These are phyloP conservation scores for Zangia roseola DNA, from an alignment of 768 basidiomycete species.

Conservation along the genomic window DNA sequence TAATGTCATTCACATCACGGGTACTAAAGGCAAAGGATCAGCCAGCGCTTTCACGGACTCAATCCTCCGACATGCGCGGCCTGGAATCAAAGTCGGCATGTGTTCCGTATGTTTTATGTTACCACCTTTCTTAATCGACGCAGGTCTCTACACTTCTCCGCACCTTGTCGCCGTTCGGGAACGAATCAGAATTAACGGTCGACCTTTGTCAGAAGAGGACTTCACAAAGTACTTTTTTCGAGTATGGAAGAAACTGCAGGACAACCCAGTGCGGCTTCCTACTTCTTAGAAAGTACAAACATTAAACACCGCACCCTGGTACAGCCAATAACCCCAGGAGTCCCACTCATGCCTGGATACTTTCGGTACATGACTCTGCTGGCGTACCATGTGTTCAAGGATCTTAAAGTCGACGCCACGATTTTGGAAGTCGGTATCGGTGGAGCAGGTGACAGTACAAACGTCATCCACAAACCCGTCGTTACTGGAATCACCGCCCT, in stretches of 20 bases:
- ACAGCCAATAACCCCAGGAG: slow-evolving; percentile 51
- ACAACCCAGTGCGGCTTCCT: slow-evolving; percentile 49
- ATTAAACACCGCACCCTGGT: slow-evolving; percentile 4
- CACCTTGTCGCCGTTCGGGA: slow-evolving; percentile 96
- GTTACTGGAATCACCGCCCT: slow-evolving; percentile 88
- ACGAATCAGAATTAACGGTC: slow-evolving; percentile 90
- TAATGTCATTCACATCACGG: slow-evolving; percentile 95
- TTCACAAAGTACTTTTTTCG: slow-evolving; percentile 95
- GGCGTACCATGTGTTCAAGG: slow-evolving; percentile 87
- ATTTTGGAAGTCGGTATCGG: slow-evolving; percentile 97
- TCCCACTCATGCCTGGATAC: slow-evolving; percentile 81
- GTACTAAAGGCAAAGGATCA: slow-evolving; percentile 98
- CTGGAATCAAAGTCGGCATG: slow-evolving; percentile 81
- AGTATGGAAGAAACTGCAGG: slow-evolving; percentile 86
- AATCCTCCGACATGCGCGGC: slow-evolving; percentile 71
- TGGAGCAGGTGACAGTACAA: slow-evolving; percentile 92
- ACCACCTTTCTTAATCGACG: not conserved
- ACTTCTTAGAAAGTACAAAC: not conserved
- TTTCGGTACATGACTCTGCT: slow-evolving; percentile 92
- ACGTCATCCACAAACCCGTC: slow-evolving; percentile 88
- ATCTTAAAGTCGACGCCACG: slow-evolving; percentile 81
- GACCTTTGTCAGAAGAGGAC: slow-evolving; percentile 80
- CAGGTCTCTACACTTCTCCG: slow-evolving; percentile 95
- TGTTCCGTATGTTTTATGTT: not conserved
- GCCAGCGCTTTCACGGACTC: slow-evolving; percentile 92